Conservation (phyloP, 208 protist genomes). For the Trypanosomatidae sp. region DNA sequence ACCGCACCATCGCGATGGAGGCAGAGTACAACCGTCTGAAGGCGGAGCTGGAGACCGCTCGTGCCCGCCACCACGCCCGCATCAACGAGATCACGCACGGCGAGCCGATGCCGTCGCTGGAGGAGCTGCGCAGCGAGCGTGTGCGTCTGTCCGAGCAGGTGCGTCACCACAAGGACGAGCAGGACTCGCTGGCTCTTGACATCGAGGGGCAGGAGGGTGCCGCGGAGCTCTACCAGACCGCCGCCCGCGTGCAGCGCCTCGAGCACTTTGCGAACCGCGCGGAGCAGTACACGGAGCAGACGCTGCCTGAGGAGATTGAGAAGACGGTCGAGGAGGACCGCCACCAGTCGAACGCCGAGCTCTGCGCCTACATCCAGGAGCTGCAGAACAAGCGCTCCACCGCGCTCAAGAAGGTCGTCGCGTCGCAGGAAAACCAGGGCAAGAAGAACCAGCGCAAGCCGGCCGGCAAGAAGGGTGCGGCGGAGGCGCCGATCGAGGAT, state of each 20-base stretch:
- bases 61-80: constrained; percentile 29
- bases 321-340: constrained; percentile 52
- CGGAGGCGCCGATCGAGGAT: too few relatives aligned
- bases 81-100: constrained; percentile 29
- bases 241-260: constrained; percentile 73
- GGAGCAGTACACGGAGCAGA: constrained; percentile 38
- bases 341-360: constrained; percentile 60
- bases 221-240: constrained; percentile 53
- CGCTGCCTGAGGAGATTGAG: constrained; percentile 57
- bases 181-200: constrained; percentile 64
- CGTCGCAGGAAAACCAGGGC: constrained; percentile 39
- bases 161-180: constrained; percentile 80
- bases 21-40: constrained; percentile 15
- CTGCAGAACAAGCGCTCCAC: constrained; percentile 53
- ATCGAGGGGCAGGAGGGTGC: constrained; percentile 50
- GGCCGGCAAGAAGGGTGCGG: too few relatives aligned
- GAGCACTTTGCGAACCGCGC: constrained; percentile 54
- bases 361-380: constrained; percentile 63
- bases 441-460: constrained; percentile 10
- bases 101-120: constrained; percentile 41
- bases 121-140: constrained; percentile 55
- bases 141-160: constrained; percentile 51
- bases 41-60: constrained; percentile 24
- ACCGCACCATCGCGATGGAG: not conserved
- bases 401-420: constrained; percentile 42